phyloP scores from a whole-genome alignment of 2,329 filamentous ascomycete species.

The Chaetomiaceae sp. region DNA sequence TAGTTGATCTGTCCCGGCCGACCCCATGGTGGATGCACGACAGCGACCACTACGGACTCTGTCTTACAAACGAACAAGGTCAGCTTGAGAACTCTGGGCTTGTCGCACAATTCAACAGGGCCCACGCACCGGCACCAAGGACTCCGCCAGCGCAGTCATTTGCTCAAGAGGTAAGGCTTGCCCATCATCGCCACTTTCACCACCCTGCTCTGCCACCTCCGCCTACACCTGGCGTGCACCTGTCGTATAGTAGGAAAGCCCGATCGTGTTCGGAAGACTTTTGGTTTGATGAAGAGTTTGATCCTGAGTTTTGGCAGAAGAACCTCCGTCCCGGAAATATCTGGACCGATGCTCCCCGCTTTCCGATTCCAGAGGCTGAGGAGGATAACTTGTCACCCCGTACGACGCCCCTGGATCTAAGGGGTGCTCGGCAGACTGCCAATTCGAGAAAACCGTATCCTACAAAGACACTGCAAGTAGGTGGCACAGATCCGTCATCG shows the following conservation, averaged over 20 bases:
- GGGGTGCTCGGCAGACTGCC: too few species aligned
- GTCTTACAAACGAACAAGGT: conserved; percentile 1
- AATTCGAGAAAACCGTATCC: too few species aligned
- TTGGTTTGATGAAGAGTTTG: conserved; percentile 5
- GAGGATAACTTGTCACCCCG: neutral
- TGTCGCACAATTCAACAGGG: neutral
- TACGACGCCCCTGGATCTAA: neutral
- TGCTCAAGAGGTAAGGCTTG: neutral
- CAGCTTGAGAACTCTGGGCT: neutral
- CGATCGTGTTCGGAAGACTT: neutral
- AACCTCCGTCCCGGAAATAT: conserved; percentile 6
- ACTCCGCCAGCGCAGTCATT: neutral
- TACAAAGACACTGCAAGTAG: neutral
- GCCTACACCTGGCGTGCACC: neutral
- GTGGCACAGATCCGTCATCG: neutral
- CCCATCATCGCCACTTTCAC: neutral
- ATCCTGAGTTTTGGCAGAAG: conserved; percentile 13
- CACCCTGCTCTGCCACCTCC: neutral
- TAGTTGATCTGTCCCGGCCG: neutral
- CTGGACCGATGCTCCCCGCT: neutral
- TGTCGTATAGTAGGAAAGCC: neutral
- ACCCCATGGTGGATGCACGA: conserved; percentile 11
- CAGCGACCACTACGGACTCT: conserved; percentile 1
- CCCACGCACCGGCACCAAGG: neutral
- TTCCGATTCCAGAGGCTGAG: neutral